A percentile compares a stretch with the other conserved stretches of the same genome.
phyloP scores from a whole-genome alignment of 164 flowering plant genomes.

The Chimonanthus salicifolius region DNA sequence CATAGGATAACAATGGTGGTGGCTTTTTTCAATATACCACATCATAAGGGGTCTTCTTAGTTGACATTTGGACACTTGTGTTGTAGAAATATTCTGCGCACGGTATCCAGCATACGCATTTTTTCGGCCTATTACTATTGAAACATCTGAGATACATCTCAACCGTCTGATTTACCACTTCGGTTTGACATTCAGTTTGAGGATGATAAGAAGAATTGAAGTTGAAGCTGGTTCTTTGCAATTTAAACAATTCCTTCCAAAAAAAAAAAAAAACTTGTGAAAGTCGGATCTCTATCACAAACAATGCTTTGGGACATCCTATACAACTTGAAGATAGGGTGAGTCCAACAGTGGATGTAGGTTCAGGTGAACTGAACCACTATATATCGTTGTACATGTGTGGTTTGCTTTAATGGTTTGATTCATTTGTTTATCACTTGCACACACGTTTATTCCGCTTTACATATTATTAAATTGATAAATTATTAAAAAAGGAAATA shows the following conservation, averaged over 20 bases:
- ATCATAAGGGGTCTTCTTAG: neutral
- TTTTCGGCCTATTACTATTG: neutral
- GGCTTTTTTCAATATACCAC: neutral
- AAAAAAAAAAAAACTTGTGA: neutral
- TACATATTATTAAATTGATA: too few species aligned
- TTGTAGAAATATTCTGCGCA: neutral
- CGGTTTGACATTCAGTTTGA: conserved; percentile 1
- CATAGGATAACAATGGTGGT: neutral
- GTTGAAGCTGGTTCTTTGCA: neutral
- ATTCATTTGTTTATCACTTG: too few species aligned
- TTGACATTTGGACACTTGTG: neutral
- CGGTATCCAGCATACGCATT: neutral
- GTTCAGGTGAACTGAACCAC: too few species aligned
- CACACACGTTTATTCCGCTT: too few species aligned
- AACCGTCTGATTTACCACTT: neutral
- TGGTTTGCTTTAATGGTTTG: too few species aligned
- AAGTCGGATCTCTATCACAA: neutral
- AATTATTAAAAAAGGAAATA: too few species aligned
- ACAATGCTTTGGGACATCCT: neutral
- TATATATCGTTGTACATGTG: too few species aligned
- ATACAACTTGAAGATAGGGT: neutral
- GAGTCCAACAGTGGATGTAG: too few species aligned
- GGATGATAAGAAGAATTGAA: neutral
- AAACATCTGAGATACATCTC: neutral
- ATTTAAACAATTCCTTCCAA: neutral